Conservation (phyloP, 148 eudicot species). For the Simmondsia chinensis region DNA sequence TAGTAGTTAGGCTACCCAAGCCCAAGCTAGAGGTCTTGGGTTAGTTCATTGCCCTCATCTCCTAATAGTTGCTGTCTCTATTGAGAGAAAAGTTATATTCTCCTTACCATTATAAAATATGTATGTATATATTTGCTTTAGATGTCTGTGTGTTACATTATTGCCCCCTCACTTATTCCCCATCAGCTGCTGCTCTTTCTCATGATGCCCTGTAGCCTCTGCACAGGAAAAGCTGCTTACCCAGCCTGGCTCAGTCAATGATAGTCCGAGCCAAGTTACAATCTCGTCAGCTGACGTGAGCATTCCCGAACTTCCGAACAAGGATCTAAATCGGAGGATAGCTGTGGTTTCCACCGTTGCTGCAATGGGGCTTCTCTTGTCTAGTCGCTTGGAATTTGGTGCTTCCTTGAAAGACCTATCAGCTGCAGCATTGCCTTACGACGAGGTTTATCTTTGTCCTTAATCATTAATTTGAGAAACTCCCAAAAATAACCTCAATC, state of each 20-base stretch:
- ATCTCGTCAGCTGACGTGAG: slow-evolving; percentile 28
- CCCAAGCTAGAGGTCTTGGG: no score
- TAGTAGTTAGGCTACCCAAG: no score
- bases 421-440: slow-evolving; percentile 76
- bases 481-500: neutral
- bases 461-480: neutral
- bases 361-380: slow-evolving; percentile 69
- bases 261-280: slow-evolving; percentile 13
- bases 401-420: slow-evolving; percentile 80
- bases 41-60: no score
- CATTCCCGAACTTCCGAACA: slow-evolving; percentile 58
- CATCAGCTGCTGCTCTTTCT: neutral
- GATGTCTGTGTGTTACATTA: no score
- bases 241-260: slow-evolving; percentile 22
- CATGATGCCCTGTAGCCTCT: neutral
- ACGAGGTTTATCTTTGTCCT: slow-evolving; percentile 48
- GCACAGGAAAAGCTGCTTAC: slow-evolving; percentile 39
- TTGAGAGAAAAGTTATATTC: no score
- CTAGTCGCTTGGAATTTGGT: slow-evolving; percentile 66
- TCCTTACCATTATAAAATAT: no score
- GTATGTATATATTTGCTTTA: no score
- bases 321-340: slow-evolving; percentile 45
- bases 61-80: no score
- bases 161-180: no score
- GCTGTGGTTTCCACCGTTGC: slow-evolving; percentile 54